phyloP scores from a whole-genome alignment of 805 yeast genomes.

The Candida maltosa region DNA sequence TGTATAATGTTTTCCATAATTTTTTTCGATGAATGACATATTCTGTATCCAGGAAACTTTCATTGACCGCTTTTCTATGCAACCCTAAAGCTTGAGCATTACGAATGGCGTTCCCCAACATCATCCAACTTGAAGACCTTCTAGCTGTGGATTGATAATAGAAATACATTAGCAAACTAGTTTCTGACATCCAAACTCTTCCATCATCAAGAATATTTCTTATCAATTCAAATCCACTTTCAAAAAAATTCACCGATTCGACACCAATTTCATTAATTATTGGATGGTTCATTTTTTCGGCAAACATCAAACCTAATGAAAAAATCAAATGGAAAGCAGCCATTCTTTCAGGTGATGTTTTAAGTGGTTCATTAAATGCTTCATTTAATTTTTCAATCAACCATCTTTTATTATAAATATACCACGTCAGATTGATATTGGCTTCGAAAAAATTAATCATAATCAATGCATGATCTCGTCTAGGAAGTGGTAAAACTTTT shows the following conservation, averaged over 20 bases:
- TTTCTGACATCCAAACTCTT: slow-evolving; percentile 39
- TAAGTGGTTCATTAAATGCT: slow-evolving; percentile 26
- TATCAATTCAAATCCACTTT: slow-evolving; percentile 28
- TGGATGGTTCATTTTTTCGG: slow-evolving; percentile 18
- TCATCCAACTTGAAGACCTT: slow-evolving; percentile 40
- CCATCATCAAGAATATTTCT: slow-evolving; percentile 33
- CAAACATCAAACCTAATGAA: slow-evolving; percentile 39
- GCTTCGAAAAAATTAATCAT: slow-evolving; percentile 24
- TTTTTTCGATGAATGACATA: slow-evolving; percentile 28
- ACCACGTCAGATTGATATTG: slow-evolving; percentile 36
- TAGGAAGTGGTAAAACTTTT: slow-evolving; percentile 11
- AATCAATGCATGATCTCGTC: slow-evolving; percentile 5
- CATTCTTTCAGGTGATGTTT: slow-evolving; percentile 18
- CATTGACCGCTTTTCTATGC: slow-evolving; percentile 34
- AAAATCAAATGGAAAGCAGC: slow-evolving; percentile 34
- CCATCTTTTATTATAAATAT: slow-evolving; percentile 32
- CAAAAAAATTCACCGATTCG: slow-evolving; percentile 28
- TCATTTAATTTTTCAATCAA: slow-evolving; percentile 20
- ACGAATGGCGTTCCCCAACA: slow-evolving; percentile 38
- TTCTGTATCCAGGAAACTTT: slow-evolving; percentile 24
- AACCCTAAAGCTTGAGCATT: slow-evolving; percentile 40
- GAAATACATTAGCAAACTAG: slow-evolving; percentile 33
- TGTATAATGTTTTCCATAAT: slow-evolving; percentile 30
- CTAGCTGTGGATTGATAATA: slow-evolving; percentile 37
- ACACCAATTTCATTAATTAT: slow-evolving; percentile 10